Evolutionary conservation across 352 stramenopile genomes (phyloP).

Genomic region (Pythium phragmitis): DNA sequence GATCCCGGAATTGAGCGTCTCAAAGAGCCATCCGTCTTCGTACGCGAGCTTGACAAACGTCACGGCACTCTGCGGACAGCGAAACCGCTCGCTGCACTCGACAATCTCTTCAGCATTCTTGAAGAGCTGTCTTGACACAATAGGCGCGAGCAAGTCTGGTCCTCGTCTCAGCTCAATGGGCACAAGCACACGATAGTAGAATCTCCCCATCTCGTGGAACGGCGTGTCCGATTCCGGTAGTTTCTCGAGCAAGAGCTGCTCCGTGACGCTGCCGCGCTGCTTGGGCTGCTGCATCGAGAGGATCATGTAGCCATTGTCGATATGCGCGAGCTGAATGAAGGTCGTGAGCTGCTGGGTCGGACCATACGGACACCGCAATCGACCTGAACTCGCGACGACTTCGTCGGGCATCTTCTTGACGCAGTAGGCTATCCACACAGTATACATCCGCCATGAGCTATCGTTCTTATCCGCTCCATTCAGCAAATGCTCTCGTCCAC

Average conservation of each 20-base stretch:
- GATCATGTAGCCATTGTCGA: slow-evolving; percentile 74
- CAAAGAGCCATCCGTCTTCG: slow-evolving; percentile 80
- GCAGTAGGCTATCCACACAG: slow-evolving; percentile 39
- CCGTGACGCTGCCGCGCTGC: neutral
- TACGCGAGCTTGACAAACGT: slow-evolving; percentile 84
- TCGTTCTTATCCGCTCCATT: too few species aligned
- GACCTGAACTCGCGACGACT: slow-evolving; percentile 54
- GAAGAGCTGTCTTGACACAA: slow-evolving; percentile 64
- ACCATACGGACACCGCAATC: slow-evolving; percentile 60
- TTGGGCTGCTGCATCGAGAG: slow-evolving; percentile 45
- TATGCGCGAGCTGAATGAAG: slow-evolving; percentile 68
- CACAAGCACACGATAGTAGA: slow-evolving; percentile 79
- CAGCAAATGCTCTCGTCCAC: too few species aligned
- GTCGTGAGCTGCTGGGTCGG: slow-evolving; percentile 55
- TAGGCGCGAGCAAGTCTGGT: slow-evolving; percentile 67
- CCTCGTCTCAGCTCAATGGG: slow-evolving; percentile 70
- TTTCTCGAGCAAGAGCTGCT: slow-evolving; percentile 35
- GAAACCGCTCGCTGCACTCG: slow-evolving; percentile 64
- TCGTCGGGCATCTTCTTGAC: slow-evolving; percentile 82
- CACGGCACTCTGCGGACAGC: slow-evolving; percentile 67
- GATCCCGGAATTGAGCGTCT: slow-evolving; percentile 80
- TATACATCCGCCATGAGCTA: too few species aligned
- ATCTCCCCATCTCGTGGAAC: slow-evolving; percentile 41
- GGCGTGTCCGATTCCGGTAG: slow-evolving; percentile 39
- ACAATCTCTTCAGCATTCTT: slow-evolving; percentile 86